Evolutionary conservation across 164 flowering plant species (phyloP).

Genomic region (Chimonanthus salicifolius): DNA sequence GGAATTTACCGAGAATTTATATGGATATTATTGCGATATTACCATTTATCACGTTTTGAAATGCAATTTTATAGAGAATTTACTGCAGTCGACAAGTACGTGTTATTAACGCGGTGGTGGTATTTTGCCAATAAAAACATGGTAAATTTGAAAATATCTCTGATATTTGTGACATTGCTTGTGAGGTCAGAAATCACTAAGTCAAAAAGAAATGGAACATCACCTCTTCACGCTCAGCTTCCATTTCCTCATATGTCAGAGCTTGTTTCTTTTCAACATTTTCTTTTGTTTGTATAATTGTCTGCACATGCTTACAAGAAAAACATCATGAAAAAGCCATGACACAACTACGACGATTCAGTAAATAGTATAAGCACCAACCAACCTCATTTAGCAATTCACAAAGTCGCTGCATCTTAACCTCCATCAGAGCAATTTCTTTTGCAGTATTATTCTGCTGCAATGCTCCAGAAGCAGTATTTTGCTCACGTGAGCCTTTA

Average conservation of each 20-base stretch:
- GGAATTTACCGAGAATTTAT: no score
- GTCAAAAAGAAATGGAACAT: constrained; percentile 3
- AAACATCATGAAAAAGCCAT: background rate
- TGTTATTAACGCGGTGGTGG: no score
- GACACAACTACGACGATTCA: background rate
- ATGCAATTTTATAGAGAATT: no score
- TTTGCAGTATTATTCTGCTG: constrained; percentile 43
- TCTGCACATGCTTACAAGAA: constrained; percentile 36
- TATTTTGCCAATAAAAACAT: no score
- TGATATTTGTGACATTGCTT: background rate
- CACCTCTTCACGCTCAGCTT: constrained; percentile 93
- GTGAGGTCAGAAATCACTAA: background rate
- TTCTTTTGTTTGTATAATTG: constrained; percentile 75
- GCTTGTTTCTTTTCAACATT: constrained; percentile 95
- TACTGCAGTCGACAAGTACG: no score
- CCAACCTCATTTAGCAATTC: constrained; percentile 76
- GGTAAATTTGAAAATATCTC: no score
- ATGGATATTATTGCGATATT: no score
- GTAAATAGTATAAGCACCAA: background rate
- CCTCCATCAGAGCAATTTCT: constrained; percentile 78
- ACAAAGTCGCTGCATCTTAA: constrained; percentile 66
- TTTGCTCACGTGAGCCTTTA: constrained; percentile 57
- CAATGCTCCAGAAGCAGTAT: constrained; percentile 36
- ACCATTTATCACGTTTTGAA: no score
- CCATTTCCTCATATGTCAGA: constrained; percentile 91